Evolutionary conservation across 352 stramenopile genomes (phyloP).

Genomic region (Aphanomyces euteiches): DNA sequence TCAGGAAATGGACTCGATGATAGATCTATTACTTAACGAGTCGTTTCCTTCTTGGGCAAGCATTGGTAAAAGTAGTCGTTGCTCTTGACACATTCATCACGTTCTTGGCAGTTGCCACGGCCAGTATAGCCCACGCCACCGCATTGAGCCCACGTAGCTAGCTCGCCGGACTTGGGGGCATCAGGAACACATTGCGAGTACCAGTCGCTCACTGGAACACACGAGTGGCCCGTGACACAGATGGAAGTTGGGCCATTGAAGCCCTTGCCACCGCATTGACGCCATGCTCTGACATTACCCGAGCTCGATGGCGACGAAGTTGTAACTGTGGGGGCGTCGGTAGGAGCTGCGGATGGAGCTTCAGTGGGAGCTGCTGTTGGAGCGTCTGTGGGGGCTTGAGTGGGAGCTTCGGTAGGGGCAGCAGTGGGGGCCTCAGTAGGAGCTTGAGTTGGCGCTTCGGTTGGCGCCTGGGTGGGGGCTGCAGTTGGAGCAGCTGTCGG

Average conservation of each 20-base stretch:
- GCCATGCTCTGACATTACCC: not conserved
- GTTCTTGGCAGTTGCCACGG: slow-evolving; percentile 7
- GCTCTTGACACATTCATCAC: slow-evolving; percentile 15
- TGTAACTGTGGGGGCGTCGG: not conserved
- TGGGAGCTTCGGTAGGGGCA: slow-evolving; percentile 11
- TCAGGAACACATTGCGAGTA: slow-evolving; percentile 29
- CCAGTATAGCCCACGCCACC: slow-evolving; percentile 11
- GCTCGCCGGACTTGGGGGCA: slow-evolving; percentile 21
- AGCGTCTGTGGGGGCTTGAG: slow-evolving; percentile 3
- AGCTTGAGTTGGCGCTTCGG: not conserved
- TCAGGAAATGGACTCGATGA: not conserved
- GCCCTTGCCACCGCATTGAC: slow-evolving; percentile 30
- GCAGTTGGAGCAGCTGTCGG: not conserved
- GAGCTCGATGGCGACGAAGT: not conserved
- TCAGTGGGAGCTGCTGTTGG: not conserved
- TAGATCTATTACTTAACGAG: not conserved
- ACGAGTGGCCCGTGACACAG: slow-evolving; percentile 17
- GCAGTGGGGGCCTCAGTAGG: slow-evolving; percentile 1
- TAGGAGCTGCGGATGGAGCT: not conserved
- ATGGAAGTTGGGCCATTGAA: slow-evolving; percentile 9
- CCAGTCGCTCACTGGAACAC: slow-evolving; percentile 27
- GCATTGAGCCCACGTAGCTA: slow-evolving; percentile 27
- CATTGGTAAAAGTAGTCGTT: slow-evolving; percentile 32
- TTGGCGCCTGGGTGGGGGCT: slow-evolving; percentile 5
- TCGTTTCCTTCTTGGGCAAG: not conserved